A percentile compares a stretch with the other conserved stretches of the same genome.
Conservation (phyloP, 2,329 filamentous ascomycete genomes). For the Fusarium temperatum region DNA sequence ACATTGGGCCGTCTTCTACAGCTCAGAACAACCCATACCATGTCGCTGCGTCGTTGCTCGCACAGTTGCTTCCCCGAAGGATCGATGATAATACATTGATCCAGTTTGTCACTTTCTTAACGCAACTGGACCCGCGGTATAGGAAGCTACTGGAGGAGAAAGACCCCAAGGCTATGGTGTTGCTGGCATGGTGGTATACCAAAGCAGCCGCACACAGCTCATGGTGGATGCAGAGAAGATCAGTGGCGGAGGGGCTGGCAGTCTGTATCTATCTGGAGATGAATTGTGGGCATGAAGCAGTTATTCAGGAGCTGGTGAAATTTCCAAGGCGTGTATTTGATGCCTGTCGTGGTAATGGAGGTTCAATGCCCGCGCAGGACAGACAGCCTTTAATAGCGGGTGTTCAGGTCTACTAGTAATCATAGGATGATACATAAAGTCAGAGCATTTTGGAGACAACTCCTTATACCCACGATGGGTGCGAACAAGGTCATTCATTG, state of each 20-base stretch:
- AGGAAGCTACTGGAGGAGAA: slow-evolving; percentile 56
- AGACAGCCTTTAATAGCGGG: background rate
- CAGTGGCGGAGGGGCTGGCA: slow-evolving; percentile 58
- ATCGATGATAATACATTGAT: slow-evolving; percentile 53
- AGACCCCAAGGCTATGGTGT: slow-evolving; percentile 61
- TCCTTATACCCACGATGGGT: background rate
- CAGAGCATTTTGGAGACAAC: background rate
- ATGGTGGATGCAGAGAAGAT: slow-evolving; percentile 61
- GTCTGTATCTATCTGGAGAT: slow-evolving; percentile 54
- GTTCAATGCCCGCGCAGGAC: background rate
- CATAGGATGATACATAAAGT: background rate
- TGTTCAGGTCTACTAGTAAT: background rate
- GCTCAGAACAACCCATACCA: slow-evolving; percentile 46
- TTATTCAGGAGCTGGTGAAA: slow-evolving; percentile 23
- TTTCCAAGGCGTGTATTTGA: slow-evolving; percentile 32
- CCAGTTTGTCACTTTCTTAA: slow-evolving; percentile 58
- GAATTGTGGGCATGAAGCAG: slow-evolving; percentile 15
- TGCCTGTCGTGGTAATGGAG: background rate
- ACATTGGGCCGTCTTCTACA: slow-evolving; percentile 30
- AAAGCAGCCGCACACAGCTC: slow-evolving; percentile 51
- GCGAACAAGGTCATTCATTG: background rate
- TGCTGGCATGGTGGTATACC: slow-evolving; percentile 67
- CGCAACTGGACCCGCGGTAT: slow-evolving; percentile 55
- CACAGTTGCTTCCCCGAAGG: slow-evolving; percentile 48
- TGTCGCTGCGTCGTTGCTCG: slow-evolving; percentile 48